Evolutionary conservation across 139 green algal genomes (phyloP).

Genomic region (Chlamydomonas incerta): DNA sequence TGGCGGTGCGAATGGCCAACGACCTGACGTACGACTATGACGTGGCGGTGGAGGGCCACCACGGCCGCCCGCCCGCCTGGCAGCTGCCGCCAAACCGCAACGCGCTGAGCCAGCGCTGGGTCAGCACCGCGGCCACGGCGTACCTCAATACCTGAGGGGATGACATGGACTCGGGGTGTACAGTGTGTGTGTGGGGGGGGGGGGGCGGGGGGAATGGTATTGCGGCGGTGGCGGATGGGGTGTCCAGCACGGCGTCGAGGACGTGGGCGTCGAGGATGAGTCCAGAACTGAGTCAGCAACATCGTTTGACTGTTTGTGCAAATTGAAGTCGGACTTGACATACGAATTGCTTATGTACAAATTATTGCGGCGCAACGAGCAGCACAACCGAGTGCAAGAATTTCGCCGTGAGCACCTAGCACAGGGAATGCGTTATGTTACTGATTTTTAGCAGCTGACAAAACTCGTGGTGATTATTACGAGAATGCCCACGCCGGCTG

Average conservation of each 20-base stretch:
- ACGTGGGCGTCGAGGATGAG: no score
- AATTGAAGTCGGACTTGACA: no score
- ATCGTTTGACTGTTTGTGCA: no score
- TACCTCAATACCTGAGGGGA: background rate
- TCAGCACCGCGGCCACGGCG: conserved; percentile 38
- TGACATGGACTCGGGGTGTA: background rate
- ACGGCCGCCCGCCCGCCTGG: conserved; percentile 20
- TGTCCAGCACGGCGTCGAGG: background rate
- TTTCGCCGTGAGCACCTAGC: no score
- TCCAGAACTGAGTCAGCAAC: background rate
- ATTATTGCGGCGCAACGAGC: no score
- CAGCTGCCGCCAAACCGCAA: conserved; percentile 46
- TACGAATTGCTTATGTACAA: no score
- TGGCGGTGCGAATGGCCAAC: conserved; percentile 9
- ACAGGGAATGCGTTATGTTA: no score
- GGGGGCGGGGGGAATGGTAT: background rate
- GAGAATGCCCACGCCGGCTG: background rate
- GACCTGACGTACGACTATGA: conserved; percentile 48
- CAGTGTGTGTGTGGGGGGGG: no score
- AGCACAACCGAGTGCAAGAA: no score
- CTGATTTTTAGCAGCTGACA: no score
- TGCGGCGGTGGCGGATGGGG: background rate
- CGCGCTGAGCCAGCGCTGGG: conserved; percentile 30
- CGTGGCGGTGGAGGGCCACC: background rate
- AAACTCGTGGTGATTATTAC: background rate